Base-by-base conservation (phyloP, 2,329 filamentous ascomycete species). In the Aureobasidium lini region DNA sequence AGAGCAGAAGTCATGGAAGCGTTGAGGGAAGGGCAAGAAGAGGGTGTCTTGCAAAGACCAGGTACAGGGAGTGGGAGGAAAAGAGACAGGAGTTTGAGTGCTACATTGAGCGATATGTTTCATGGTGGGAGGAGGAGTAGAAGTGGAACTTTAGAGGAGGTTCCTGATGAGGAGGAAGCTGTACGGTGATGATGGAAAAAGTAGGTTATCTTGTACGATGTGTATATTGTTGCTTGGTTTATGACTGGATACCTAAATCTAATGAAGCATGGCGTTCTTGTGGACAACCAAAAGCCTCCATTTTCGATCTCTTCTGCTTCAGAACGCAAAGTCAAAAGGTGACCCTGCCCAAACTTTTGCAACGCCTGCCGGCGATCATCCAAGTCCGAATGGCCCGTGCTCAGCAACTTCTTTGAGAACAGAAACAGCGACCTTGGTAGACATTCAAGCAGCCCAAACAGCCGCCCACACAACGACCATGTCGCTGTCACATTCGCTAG, bases 401-500 rank as follows among this genome's bases (percentile, higher is more conserved):
- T 52, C 48, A 52, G 6, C 48, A 40, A 52, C 48, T 52, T 52
- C 34, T 28, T 46, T 46, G n/a, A n/a, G 29, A 34, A n/a, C 31
- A 36, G 6, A 48, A 48, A 48, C 46, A 48, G 29, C n/a, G 44
- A 48, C 44, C 32, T 49, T 36, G 47, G 16, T 49, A 1, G 47
- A 31, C 46, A n/a, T 32, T 28, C 31, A 23, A 54, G 52, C 52
- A 37, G 31, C 23, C 5, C 31, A 43, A n/a, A 43, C 32, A 36
- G 43, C 28, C 43, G 43, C 43, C 50, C 43, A 31, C 43, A 48
- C 36, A 10, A 18, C 54, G 16, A 15, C 15, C 31, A 57, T 57
- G 54, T 57, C 54, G 42, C 34, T 57, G 13, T 48, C 54, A 57
- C 54, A 57, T 18, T 48, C 54, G 40, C 23, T 57, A 10, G 54